A percentile compares a stretch with the other conserved stretches of the same genome.
Evolutionary conservation across 2,329 filamentous ascomycete species (phyloP).

Genomic region (Talaromyces sp.): DNA sequence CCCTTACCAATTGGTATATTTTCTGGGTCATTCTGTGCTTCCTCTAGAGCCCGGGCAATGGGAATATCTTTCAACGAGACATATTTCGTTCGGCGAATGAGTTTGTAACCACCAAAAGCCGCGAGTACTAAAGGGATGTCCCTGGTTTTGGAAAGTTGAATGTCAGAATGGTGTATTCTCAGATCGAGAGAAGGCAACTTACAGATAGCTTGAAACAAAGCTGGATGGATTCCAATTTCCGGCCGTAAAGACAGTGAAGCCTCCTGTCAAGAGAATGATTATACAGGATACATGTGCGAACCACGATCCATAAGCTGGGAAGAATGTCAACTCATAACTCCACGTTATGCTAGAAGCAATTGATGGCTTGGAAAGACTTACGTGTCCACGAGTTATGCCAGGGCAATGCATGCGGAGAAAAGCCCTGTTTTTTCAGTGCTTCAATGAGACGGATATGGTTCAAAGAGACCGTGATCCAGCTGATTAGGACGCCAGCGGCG

Average conservation of each 20-base stretch:
- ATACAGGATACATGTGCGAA: conserved; percentile 58
- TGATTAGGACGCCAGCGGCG: conserved; percentile 60
- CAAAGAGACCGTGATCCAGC: conserved; percentile 59
- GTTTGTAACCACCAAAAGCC: conserved; percentile 63
- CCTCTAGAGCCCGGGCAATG: conserved; percentile 51
- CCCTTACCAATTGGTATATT: conserved; percentile 26
- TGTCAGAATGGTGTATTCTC: neutral
- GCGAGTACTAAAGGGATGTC: conserved; percentile 59
- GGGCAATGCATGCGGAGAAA: conserved; percentile 51
- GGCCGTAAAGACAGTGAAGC: conserved; percentile 61
- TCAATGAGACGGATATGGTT: conserved; percentile 58
- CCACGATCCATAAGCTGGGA: conserved; percentile 58
- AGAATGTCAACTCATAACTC: conserved; percentile 20
- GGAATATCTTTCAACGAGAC: conserved; percentile 53
- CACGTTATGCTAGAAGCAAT: conserved; percentile 38
- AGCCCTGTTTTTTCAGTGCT: conserved; percentile 55
- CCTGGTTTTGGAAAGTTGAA: conserved; percentile 31
- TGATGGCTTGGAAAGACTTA: neutral
- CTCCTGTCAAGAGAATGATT: conserved; percentile 66
- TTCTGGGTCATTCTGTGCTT: conserved; percentile 39
- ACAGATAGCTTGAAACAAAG: conserved; percentile 64
- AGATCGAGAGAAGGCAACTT: conserved; percentile 35
- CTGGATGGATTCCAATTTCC: conserved; percentile 57
- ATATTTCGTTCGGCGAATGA: conserved; percentile 60
- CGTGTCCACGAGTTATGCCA: conserved; percentile 62